Evolutionary conservation across 306 rosid species (phyloP), one percentile per base, ranked within the genome.

Genomic region (Hippophae tibetana): DNA sequence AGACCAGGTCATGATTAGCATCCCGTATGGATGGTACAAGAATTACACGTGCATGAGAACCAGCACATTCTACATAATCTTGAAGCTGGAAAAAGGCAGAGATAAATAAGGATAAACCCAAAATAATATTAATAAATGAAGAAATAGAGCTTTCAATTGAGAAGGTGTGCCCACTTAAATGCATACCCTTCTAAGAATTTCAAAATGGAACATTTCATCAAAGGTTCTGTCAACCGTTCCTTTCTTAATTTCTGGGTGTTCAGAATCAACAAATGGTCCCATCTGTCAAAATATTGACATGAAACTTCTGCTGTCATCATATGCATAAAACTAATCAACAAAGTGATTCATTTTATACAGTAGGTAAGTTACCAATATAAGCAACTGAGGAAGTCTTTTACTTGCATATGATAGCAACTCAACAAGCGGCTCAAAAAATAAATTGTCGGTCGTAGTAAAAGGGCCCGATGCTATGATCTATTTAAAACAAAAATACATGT

Each of bases 401-500:
- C 79, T 92, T 79, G 96, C 96, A 73, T 85, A 85, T 76, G 84
- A 73, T 43, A 92, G 76, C 69, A 92, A 67, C 76, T 88, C 99
- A 48, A 62, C 74, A 62, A 92, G 77, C 68, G 96, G 96, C 71
- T 88, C 99, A 82, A 85, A 92, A 49, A 75, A 76, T 65, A 92
- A 74, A 76, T 92, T 92, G 82, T 85, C 99, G 52, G 79, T 72
- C 25, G 99, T 88, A 43, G 96, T 83, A 75, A 85, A 88, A 54
- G 95, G 99, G 65, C 96, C 99, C 2, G 96, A 87, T 25, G 96
- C 96, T 58, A 92, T 78, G 58, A 92, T 77, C 99, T 92, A 84
- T 76, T 67, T n/a, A 69, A 56, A 66, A 66, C 61, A 47, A 58
- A 68, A 68, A 54, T 3, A 14, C 6, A 38, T 43, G 48, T 31